Base-by-base conservation (phyloP, 208 protist species). In the Wallacemonas sp. region DNA sequence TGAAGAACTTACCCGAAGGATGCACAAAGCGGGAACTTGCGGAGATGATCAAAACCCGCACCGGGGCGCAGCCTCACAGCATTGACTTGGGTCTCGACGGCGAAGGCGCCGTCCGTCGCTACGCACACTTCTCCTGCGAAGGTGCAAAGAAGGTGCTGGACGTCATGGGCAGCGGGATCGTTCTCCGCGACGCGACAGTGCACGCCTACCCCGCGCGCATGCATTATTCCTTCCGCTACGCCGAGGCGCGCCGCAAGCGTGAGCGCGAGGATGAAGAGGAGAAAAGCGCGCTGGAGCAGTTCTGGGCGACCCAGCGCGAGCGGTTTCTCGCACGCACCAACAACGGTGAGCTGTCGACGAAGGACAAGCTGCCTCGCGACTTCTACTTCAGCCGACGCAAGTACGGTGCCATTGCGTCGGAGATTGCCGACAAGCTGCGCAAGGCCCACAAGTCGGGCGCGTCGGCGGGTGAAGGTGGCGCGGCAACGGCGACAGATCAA, bases 121-220 rank as follows among this genome's bases (percentile, higher is more conserved):
- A 93, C 71, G 83, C 81, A 1, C 89, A 95, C 74, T 88, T 93
- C 57, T 92, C 89, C 27, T 88, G 83, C 21, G 89, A 95, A 57
- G 87, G 89, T 0, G 81, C 85, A 1, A 91, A 90, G 71, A 79
- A 86, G 29, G 86, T 95, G 21, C 63, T 95, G 33, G 67, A 90
- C 33, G 68, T 77, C n/a, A 61, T 95, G 17, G 73, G 65, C 29
- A 59, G 52, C n/a, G 89, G 77, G 2, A 70, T 76, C 26, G 36
- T 29, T 33, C 39, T 90, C 53, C 68, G 73, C 3, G 68, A 78
- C 52, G 24, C 34, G 24, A 65, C 60, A 32, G 53, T 95, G 19
- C 71, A 68, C 32, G 86, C 80, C 19, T 66, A 81, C 21, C 73
- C 68, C 0, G 89, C 89, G 0, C 71, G 77, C 37, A 72, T 66